Conservation (phyloP, 2,329 filamentous ascomycete species). For the Colletotrichum sublineola region DNA sequence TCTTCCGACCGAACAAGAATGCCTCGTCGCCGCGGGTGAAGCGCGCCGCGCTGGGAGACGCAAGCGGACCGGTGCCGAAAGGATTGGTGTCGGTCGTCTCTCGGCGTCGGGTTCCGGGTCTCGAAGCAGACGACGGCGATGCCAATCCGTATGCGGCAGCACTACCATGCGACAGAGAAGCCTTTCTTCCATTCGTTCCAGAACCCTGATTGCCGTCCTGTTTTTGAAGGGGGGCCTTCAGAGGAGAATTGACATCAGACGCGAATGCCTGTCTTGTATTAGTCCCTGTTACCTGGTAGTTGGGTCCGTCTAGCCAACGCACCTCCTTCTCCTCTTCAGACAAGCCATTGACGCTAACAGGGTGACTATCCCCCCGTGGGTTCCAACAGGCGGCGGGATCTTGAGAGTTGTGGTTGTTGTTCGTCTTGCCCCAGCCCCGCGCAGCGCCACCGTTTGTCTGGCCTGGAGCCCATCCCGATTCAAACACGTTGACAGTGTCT, state of each 20-base stretch:
- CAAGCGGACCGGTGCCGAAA: slow-evolving; percentile 64
- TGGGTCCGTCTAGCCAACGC: slow-evolving; percentile 46
- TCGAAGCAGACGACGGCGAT: slow-evolving; percentile 78
- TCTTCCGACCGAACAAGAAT: slow-evolving; percentile 70
- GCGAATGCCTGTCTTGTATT: slow-evolving; percentile 75
- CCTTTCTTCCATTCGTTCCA: slow-evolving; percentile 79
- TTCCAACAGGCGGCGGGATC: slow-evolving; percentile 97
- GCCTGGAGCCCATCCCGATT: slow-evolving; percentile 83
- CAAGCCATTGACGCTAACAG: slow-evolving; percentile 81
- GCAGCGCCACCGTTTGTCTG: slow-evolving; percentile 73
- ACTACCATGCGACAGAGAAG: slow-evolving; percentile 81
- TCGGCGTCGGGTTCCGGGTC: slow-evolving; percentile 83
- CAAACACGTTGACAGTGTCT: slow-evolving; percentile 75
- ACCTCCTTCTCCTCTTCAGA: slow-evolving; percentile 72
- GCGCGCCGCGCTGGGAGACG: slow-evolving; percentile 72
- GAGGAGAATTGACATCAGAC: slow-evolving; percentile 90
- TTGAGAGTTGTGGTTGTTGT: slow-evolving; percentile 79
- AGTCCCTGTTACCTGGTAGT: slow-evolving; percentile 15
- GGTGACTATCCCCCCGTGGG: slow-evolving; percentile 74
- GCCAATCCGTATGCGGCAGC: slow-evolving; percentile 75
- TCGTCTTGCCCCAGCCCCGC: slow-evolving; percentile 81
- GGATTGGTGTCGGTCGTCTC: slow-evolving; percentile 82
- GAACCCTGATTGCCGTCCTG: slow-evolving; percentile 69
- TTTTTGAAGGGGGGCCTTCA: slow-evolving; percentile 87
- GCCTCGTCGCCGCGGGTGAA: slow-evolving; percentile 73